Conservation (phyloP, 2,329 filamentous ascomycete genomes). For the Verticillium dahliae region DNA sequence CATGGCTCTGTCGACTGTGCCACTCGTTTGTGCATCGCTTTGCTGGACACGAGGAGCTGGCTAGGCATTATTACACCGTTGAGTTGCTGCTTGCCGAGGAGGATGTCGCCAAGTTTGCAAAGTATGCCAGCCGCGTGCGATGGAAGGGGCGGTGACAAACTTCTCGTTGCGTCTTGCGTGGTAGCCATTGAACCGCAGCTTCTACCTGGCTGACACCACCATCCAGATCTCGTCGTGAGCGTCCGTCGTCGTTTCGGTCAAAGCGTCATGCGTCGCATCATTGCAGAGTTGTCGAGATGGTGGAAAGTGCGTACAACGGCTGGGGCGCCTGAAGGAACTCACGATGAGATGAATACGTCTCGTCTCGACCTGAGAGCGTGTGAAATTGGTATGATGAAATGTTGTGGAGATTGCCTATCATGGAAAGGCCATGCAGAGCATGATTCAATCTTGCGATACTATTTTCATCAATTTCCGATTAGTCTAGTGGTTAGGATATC, state of each 20-base stretch:
- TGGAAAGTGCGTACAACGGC: too few relatives aligned
- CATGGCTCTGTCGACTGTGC: conserved; percentile 80
- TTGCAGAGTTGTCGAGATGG: too few relatives aligned
- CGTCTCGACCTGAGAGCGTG: too few relatives aligned
- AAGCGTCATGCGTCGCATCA: too few relatives aligned
- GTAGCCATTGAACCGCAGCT: too few relatives aligned
- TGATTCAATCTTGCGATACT: background rate
- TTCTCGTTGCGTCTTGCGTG: background rate
- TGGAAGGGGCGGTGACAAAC: conserved; percentile 53
- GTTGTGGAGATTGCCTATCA: too few relatives aligned
- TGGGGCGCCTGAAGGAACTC: too few relatives aligned
- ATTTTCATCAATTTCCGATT: background rate
- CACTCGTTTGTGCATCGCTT: conserved; percentile 77
- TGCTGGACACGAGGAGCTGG: conserved; percentile 70
- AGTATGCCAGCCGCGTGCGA: conserved; percentile 66
- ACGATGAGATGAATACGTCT: too few relatives aligned
- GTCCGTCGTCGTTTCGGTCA: too few relatives aligned
- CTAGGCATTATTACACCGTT: conserved; percentile 65
- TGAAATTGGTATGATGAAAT: too few relatives aligned
- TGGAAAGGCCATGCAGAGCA: background rate
- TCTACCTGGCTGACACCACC: too few relatives aligned
- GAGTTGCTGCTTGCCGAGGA: conserved; percentile 64
- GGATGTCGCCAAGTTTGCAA: conserved; percentile 64
- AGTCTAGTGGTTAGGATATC: background rate
- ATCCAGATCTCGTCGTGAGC: too few relatives aligned